Base-by-base conservation (phyloP, 2,329 filamentous ascomycete genomes). In the Fusarium oligoseptatum region DNA sequence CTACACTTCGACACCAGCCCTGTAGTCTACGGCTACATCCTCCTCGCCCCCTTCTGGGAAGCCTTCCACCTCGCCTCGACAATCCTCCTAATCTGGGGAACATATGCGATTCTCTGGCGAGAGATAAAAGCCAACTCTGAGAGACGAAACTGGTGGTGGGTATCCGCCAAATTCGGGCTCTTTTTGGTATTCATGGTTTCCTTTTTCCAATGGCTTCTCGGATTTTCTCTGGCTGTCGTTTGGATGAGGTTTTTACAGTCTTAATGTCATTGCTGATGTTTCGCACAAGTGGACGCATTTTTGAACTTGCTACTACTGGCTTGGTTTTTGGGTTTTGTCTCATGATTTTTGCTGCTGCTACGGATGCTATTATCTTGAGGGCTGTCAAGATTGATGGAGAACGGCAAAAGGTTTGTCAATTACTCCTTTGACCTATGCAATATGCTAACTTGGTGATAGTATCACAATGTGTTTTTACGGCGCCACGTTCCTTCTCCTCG, bases 271-370 rank as follows among this genome's bases (percentile, higher is more conserved):
- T 17, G 68, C 41, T 0, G 65, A 71, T 8, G 60, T 73, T 15
- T 68, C 68, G 4, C 45, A 32, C 3, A 71, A 71, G 68, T 10
- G 68, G 37, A 73, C 36, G 4, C 36, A 61, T 8, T 71, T 71
- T 73, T 36, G 71, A 73, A 48, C 15, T 71, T 6, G 43, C 71
- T 36, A 71, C 64, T 32, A 60, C 52, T 5, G 61, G 57, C 0
- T 20, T 71, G 15, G 71, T 68, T 34, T 68, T 71, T 39, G 68
- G 50, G 17, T 73, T 65, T 17, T 68, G 64, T 37, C 64, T 73
- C 12, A 22, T 73, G 14, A 64, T 48, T 10, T 41, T 36, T 15
- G 55, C n/a, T 11, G 64, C 62, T 6, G 48, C 71, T 15, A 56
- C 61, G 22, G 43, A 36, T 27, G 62, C 68, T 37, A 55, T 71